Conservation (phyloP, 495 filamentous ascomycete genomes). For the Ascobolus immersus region DNA sequence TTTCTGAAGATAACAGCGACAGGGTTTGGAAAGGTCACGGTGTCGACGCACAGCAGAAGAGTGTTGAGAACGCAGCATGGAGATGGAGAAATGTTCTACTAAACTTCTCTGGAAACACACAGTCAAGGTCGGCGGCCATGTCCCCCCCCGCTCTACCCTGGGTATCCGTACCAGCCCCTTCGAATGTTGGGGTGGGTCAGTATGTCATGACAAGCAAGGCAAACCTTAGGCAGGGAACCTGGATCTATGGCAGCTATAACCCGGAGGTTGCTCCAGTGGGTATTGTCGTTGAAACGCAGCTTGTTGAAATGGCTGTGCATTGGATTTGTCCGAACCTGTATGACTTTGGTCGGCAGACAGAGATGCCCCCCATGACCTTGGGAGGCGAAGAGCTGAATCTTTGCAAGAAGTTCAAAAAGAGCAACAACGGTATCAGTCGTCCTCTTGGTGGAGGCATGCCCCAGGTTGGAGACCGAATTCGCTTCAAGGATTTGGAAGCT, state of each 20-base stretch:
- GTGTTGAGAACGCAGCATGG: too few species aligned
- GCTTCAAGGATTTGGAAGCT: slow-evolving; percentile 25
- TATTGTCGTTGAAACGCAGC: slow-evolving; percentile 25
- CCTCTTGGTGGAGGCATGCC: slow-evolving; percentile 11
- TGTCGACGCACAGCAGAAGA: not conserved
- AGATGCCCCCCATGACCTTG: too few species aligned
- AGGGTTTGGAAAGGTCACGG: not conserved
- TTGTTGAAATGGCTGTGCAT: slow-evolving; percentile 20
- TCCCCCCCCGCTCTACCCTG: not conserved
- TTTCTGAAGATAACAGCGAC: not conserved
- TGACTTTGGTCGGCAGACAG: too few species aligned
- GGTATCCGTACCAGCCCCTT: slow-evolving; percentile 9
- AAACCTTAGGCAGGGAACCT: slow-evolving; percentile 25
- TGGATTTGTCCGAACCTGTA: slow-evolving; percentile 28
- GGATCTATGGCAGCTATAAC: slow-evolving; percentile 25
- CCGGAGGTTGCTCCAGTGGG: slow-evolving; percentile 20
- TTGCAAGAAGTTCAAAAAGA: slow-evolving; percentile 12
- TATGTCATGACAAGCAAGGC: slow-evolving; percentile 23
- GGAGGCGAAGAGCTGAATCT: slow-evolving; percentile 9
- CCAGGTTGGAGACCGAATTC: slow-evolving; percentile 22
- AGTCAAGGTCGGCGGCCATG: not conserved
- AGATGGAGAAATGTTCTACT: too few species aligned
- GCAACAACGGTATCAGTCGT: slow-evolving; percentile 1
- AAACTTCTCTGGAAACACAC: too few species aligned
- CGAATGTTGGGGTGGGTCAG: slow-evolving; percentile 21